Base-by-base conservation (phyloP, 176 grass and related monocot genomes). In the Rhynchospora tenuis region DNA sequence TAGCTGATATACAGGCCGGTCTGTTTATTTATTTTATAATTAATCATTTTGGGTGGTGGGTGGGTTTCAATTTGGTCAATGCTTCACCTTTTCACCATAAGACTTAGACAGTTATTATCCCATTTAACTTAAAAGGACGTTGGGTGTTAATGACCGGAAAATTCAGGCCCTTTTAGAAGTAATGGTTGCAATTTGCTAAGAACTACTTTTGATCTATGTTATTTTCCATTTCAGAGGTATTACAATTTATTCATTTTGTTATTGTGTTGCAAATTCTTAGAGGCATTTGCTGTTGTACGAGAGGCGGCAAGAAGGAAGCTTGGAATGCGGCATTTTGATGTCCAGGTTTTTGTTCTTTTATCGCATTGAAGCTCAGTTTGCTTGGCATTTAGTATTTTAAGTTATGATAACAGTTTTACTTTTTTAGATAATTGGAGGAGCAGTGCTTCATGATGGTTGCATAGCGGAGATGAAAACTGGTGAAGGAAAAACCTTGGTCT, bases 401-500 rank as follows among this genome's bases (percentile, higher is more conserved):
- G 26, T 47, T 82, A 16, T 75, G 45, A 45, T 54, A 52, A 44
- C 6, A 2, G 46, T 56, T 28, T 60, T 68, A 15, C 20, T 67
- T 31, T 67, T 31, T 48, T 65, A 98, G 95, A 94, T 98, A 79
- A 91, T 98, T 90, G 95, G 95, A 10, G 95, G 95, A 43, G 92
- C 92, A n/a, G 95, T 98, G 60, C 90, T 98, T n/a, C 87, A 98
- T 4, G 95, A 98, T 31, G 92, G 95, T 33, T 98, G 95, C 84
- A 98, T 98, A 83, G 95, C 95, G 0, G 95, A 94, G 89, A 94
- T 98, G 95, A 98, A 98, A 88, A 98, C 92, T 7, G 95, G 95
- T 1, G 90, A 98, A 84, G 92, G 95, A 45, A 98, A 98, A 83
- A 98, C 95, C 0, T 92, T 98, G 8, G 92, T 98, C 56, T 94